phyloP scores from a whole-genome alignment of 768 basidiomycete genomes.

The Lyophyllum decastes region DNA sequence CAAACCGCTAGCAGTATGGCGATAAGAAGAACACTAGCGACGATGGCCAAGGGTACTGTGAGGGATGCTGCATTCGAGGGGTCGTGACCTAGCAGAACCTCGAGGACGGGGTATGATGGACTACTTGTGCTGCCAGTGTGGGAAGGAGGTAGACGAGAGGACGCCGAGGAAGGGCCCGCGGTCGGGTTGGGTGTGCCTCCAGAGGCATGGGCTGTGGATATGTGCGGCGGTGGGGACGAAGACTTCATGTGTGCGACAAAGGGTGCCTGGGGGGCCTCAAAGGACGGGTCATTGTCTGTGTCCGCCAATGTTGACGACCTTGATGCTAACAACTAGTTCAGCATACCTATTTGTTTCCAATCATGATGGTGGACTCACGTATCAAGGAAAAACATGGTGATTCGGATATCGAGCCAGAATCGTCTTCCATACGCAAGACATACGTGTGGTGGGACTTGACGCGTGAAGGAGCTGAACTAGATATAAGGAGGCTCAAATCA shows the following conservation, averaged over 20 bases:
- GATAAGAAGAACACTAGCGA: constrained; percentile 30
- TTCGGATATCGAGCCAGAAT: constrained; percentile 20
- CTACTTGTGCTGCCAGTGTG: neutral
- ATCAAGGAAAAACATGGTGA: constrained; percentile 28
- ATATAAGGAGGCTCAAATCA: neutral
- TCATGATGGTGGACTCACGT: constrained; percentile 19
- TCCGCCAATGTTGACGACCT: neutral
- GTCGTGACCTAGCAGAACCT: constrained; percentile 22
- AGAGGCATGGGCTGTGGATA: neutral
- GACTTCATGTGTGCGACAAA: neutral
- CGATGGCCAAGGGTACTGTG: constrained; percentile 34
- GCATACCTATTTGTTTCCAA: no score
- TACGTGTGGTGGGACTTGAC: constrained; percentile 6
- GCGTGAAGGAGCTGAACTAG: constrained; percentile 7
- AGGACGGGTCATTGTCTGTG: neutral
- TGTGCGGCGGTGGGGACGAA: neutral
- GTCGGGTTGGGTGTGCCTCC: neutral
- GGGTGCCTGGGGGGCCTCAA: neutral
- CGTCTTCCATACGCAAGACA: constrained; percentile 20
- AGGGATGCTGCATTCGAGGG: constrained; percentile 30
- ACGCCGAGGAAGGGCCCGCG: neutral
- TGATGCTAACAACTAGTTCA: neutral
- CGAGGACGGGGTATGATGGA: constrained; percentile 12
- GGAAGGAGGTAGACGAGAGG: neutral
- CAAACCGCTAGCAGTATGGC: constrained; percentile 28